Conservation (phyloP, 164 flowering plant genomes). For the Liriodendron chinense region DNA sequence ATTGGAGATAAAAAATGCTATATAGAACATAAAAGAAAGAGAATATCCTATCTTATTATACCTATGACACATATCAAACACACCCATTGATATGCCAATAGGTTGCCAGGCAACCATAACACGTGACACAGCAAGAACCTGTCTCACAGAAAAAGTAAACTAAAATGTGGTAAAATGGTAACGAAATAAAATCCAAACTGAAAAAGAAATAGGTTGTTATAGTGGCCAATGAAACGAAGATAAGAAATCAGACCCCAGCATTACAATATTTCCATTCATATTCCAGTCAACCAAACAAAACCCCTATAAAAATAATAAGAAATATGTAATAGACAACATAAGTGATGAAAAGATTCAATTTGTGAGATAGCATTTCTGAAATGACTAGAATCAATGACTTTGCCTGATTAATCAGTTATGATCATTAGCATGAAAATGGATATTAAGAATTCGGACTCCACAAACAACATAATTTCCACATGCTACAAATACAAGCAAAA, state of each 20-base stretch:
- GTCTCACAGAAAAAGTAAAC: conserved; percentile 3
- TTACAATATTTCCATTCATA: not conserved
- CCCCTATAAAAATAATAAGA: not conserved
- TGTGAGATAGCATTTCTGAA: not conserved
- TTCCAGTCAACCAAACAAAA: not conserved
- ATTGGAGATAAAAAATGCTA: not conserved
- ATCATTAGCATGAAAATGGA: too few relatives aligned
- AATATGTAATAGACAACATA: not conserved
- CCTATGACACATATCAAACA: conserved; percentile 97
- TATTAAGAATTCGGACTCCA: too few relatives aligned
- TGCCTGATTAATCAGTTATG: too few relatives aligned
- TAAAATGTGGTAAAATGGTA: not conserved
- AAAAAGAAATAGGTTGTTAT: not conserved
- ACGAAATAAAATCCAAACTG: not conserved
- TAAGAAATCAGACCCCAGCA: not conserved
- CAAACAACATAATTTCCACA: too few relatives aligned
- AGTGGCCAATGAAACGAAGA: not conserved
- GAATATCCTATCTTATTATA: conserved; percentile 18
- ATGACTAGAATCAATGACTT: not conserved
- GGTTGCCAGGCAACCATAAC: conserved; percentile 99
- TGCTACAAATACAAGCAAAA: too few relatives aligned
- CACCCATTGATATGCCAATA: conserved; percentile 93
- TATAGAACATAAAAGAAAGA: not conserved
- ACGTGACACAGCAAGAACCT: conserved; percentile 98
- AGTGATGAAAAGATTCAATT: not conserved